phyloP scores from a whole-genome alignment of 108 stramenopile genomes.

The Parietichytrium sp. region DNA sequence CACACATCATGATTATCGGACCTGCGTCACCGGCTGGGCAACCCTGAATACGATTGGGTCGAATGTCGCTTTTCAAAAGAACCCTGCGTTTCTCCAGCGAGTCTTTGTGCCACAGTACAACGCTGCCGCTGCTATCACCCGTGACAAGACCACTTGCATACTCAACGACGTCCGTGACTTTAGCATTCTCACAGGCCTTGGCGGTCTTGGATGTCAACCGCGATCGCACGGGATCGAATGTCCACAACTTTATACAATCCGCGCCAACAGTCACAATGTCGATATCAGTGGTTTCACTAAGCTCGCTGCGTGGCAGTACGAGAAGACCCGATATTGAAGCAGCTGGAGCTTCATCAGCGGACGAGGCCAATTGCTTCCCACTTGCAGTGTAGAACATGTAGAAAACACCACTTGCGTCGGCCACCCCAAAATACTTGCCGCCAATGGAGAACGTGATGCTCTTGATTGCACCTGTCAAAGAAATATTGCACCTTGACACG shows the following conservation, averaged over 20 bases:
- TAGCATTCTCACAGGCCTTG: not conserved
- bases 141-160: not conserved
- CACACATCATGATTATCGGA: too few species aligned
- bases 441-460: not conserved
- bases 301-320: not conserved
- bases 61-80: too few species aligned
- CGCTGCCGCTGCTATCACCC: not conserved
- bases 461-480: not conserved
- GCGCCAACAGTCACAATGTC: not conserved
- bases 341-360: not conserved
- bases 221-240: not conserved
- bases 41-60: too few species aligned
- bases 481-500: not conserved
- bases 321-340: not conserved
- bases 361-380: too few species aligned
- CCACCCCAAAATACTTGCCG: not conserved
- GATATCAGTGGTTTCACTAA: not conserved
- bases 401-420: not conserved
- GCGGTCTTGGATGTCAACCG: not conserved
- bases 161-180: not conserved
- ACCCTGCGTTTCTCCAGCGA: too few species aligned
- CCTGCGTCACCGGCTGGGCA: too few species aligned
- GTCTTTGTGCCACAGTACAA: constrained; percentile 9
- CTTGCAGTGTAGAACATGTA: too few species aligned
- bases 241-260: not conserved